Evolutionary conservation across 495 filamentous ascomycete genomes (phyloP).

Genomic region (Peziza echinospora): DNA sequence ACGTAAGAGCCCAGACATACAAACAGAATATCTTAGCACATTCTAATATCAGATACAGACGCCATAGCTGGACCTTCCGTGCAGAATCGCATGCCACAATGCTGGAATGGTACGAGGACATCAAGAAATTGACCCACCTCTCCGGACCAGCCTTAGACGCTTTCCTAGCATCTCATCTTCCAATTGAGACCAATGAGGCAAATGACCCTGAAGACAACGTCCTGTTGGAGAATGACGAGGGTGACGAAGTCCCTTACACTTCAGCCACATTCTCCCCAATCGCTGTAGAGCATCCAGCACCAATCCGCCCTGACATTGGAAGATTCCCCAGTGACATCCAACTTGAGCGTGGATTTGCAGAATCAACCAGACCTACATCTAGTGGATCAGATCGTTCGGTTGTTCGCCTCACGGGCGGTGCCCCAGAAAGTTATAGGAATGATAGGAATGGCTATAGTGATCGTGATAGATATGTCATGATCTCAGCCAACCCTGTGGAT

Average conservation of each 20-base stretch:
- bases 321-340: conserved; percentile 19
- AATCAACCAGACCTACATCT: not conserved
- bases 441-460: no score
- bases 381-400: conserved; percentile 17
- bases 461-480: not conserved
- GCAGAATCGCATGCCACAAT: conserved; percentile 89
- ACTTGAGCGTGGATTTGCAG: conserved; percentile 8
- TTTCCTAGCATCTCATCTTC: conserved; percentile 34
- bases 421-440: no score
- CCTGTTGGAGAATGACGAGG: conserved; percentile 14
- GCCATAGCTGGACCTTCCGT: conserved; percentile 94
- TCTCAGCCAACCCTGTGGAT: not conserved
- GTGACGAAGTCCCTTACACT: conserved; percentile 24
- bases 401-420: conserved; percentile 10
- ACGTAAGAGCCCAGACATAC: conserved; percentile 20
- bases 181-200: not conserved
- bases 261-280: conserved; percentile 4
- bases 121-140: conserved; percentile 65
- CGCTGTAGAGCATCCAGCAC: conserved; percentile 3
- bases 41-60: conserved; percentile 23
- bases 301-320: conserved; percentile 15
- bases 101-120: conserved; percentile 91
- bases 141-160: conserved; percentile 75
- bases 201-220: conserved; percentile 6
- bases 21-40: not conserved